Conservation (phyloP, 495 filamentous ascomycete genomes). For the Hypomontagnella submonticulosa region DNA sequence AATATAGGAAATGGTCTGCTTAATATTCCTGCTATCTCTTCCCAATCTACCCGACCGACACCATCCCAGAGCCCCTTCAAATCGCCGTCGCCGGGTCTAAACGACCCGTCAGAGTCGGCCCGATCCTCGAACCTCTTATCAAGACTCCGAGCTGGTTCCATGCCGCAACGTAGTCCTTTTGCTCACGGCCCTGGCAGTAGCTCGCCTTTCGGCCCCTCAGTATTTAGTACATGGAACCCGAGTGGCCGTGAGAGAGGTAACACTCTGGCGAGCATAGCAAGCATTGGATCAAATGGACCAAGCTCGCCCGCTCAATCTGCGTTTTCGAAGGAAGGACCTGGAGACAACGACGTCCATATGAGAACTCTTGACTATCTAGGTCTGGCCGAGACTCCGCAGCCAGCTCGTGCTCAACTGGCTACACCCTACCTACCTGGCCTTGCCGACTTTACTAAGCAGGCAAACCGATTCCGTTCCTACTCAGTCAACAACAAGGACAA, state of each 20-base stretch:
- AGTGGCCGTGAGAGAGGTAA: conserved; percentile 77
- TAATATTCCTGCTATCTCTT: conserved; percentile 71
- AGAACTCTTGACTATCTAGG: conserved; percentile 96
- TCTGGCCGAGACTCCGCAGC: conserved; percentile 92
- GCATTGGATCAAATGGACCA: conserved; percentile 79
- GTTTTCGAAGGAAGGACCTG: conserved; percentile 87
- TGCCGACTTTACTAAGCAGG: conserved; percentile 76
- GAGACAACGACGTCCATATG: conserved; percentile 84
- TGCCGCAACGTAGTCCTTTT: conserved; percentile 87
- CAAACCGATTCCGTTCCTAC: conserved; percentile 92
- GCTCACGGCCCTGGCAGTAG: conserved; percentile 62
- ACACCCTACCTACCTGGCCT: conserved; percentile 84
- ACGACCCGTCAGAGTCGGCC: conserved; percentile 69
- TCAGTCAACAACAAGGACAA: conserved; percentile 99
- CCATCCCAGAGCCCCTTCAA: conserved; percentile 92
- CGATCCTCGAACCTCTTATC: conserved; percentile 80
- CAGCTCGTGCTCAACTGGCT: conserved; percentile 74
- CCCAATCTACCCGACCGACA: conserved; percentile 87
- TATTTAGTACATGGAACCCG: conserved; percentile 89
- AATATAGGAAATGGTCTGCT: conserved; percentile 68
- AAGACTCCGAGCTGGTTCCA: conserved; percentile 90
- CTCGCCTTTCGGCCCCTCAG: conserved; percentile 84
- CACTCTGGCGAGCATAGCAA: conserved; percentile 85
- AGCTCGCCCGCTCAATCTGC: conserved; percentile 89
- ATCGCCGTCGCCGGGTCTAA: conserved; percentile 74